Conservation (phyloP, 2,329 filamentous ascomycete species). For the Botrytis deweyae region DNA sequence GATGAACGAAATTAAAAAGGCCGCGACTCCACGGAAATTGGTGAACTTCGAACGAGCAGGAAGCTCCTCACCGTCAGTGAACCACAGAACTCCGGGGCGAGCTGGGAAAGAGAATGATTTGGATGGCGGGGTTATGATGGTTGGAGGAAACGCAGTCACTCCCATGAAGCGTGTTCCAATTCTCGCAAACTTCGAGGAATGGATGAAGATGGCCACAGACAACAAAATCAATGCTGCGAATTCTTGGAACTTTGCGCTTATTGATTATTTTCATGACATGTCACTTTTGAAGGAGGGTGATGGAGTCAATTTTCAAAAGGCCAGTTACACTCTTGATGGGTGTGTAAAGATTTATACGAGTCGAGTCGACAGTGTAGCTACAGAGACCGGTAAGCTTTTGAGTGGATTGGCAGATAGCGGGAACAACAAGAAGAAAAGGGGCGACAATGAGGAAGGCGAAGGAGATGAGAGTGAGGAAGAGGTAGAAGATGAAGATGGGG, state of each 20-base stretch:
- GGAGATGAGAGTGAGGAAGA: slow-evolving; percentile 61
- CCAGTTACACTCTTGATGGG: slow-evolving; percentile 93
- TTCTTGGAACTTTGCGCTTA: slow-evolving; percentile 99
- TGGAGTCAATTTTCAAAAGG: slow-evolving; percentile 97
- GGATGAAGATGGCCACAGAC: slow-evolving; percentile 99
- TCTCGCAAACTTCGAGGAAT: slow-evolving; percentile 97
- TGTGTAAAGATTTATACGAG: slow-evolving; percentile 99
- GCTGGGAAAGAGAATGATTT: slow-evolving; percentile 45
- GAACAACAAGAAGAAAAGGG: slow-evolving; percentile 70
- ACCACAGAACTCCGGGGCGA: slow-evolving; percentile 54
- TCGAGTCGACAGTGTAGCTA: slow-evolving; percentile 95
- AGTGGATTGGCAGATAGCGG: slow-evolving; percentile 90
- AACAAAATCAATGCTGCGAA: slow-evolving; percentile 99
- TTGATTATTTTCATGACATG: slow-evolving; percentile 99
- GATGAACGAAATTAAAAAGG: slow-evolving; percentile 86
- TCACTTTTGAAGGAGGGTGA: slow-evolving; percentile 93
- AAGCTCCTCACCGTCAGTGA: slow-evolving; percentile 55
- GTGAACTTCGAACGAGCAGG: slow-evolving; percentile 58
- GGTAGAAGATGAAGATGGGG: slow-evolving; percentile 57
- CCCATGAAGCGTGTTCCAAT: slow-evolving; percentile 96
- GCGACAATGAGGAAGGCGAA: slow-evolving; percentile 62
- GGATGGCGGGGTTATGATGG: slow-evolving; percentile 61
- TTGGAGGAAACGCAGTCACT: slow-evolving; percentile 75
- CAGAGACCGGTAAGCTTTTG: slow-evolving; percentile 90
- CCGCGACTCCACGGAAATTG: slow-evolving; percentile 70